These are phyloP conservation scores for Pittosporum tobira DNA, from an alignment of 129 eudicot genomes.

Conservation along the genomic window DNA sequence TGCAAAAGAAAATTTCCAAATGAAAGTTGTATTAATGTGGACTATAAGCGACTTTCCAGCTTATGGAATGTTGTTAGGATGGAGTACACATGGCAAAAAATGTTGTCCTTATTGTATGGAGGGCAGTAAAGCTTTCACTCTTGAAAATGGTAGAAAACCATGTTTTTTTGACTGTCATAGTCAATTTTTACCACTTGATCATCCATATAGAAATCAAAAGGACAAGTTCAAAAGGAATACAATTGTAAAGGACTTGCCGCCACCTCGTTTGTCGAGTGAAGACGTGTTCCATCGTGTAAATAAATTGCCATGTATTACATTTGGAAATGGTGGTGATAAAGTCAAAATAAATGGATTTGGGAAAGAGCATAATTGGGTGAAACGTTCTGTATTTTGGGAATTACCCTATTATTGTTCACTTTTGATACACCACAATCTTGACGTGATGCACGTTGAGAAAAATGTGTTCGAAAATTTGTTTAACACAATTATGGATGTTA, in stretches of 20 bases:
- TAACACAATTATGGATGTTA: slow-evolving; percentile 12
- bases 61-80: slow-evolving; percentile 10
- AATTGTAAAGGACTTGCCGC: background rate
- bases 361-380: background rate
- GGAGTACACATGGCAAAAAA: slow-evolving; percentile 5
- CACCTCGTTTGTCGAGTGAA: background rate
- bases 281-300: background rate
- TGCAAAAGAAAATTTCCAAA: background rate
- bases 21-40: too few species aligned
- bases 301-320: background rate
- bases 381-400: slow-evolving; percentile 13
- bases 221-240: background rate
- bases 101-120: slow-evolving; percentile 17
- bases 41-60: slow-evolving; percentile 19
- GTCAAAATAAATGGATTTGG: slow-evolving; percentile 3
- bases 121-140: background rate
- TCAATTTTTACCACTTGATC: background rate
- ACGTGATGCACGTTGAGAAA: slow-evolving; percentile 24
- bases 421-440: slow-evolving; percentile 13
- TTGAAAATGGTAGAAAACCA: background rate
- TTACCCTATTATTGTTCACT: slow-evolving; percentile 15
- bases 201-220: background rate
- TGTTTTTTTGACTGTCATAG: slow-evolving; percentile 22
- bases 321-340: too few species aligned
- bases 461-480: slow-evolving; percentile 10